Evolutionary conservation across 2,329 filamentous ascomycete species (phyloP).

Genomic region (Acrocalymma vagum): DNA sequence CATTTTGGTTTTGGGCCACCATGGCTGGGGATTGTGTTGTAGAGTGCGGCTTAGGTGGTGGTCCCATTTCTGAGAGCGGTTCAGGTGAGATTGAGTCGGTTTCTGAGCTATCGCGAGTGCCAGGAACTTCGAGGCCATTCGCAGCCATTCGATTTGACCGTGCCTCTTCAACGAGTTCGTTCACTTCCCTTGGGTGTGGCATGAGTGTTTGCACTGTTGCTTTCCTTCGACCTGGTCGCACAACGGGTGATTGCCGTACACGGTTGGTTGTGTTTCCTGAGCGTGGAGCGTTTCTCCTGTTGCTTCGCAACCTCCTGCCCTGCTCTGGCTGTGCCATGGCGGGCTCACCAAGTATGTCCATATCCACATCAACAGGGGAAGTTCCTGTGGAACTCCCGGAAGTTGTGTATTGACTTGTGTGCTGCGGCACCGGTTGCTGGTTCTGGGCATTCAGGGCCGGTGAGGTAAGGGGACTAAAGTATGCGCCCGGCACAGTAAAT

Average conservation of each 20-base stretch:
- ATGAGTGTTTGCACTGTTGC: slow-evolving; percentile 53
- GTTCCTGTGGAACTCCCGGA: slow-evolving; percentile 59
- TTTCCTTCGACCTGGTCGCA: slow-evolving; percentile 67
- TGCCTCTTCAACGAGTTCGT: slow-evolving; percentile 49
- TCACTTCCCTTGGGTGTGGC: slow-evolving; percentile 55
- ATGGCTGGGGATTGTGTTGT: slow-evolving; percentile 74
- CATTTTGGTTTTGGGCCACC: slow-evolving; percentile 52
- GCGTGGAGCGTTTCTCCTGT: slow-evolving; percentile 63
- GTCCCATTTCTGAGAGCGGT: slow-evolving; percentile 60
- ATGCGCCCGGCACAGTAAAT: slow-evolving; percentile 72
- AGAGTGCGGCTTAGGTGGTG: slow-evolving; percentile 71
- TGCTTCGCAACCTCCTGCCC: slow-evolving; percentile 44
- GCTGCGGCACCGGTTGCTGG: slow-evolving; percentile 39
- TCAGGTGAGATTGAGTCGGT: slow-evolving; percentile 61
- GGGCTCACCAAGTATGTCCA: slow-evolving; percentile 53
- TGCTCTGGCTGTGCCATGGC: slow-evolving; percentile 51
- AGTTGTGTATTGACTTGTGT: slow-evolving; percentile 54
- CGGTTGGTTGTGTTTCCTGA: slow-evolving; percentile 52
- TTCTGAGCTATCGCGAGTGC: slow-evolving; percentile 51
- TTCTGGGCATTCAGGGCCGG: slow-evolving; percentile 79
- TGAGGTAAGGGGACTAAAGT: slow-evolving; percentile 85
- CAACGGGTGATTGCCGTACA: slow-evolving; percentile 76
- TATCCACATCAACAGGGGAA: slow-evolving; percentile 56
- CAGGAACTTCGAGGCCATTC: slow-evolving; percentile 29
- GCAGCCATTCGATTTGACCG: slow-evolving; percentile 33